phyloP scores from a whole-genome alignment of 805 yeast genomes.

The Saturnispora hagleri region DNA sequence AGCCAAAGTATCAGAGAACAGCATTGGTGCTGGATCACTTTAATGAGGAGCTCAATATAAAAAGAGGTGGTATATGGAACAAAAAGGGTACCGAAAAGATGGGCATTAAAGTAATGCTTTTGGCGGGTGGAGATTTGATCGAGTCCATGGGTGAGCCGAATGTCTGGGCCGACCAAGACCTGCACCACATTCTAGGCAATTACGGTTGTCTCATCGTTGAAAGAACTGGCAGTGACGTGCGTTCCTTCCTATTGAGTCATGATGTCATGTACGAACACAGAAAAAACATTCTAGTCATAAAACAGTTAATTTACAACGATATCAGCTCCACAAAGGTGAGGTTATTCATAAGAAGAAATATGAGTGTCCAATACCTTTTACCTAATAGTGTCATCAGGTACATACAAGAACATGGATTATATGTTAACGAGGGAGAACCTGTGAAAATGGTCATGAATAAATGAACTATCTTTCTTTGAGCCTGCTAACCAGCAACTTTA shows the following conservation, averaged over 20 bases:
- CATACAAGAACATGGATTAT: conserved; percentile 84
- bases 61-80: conserved; percentile 66
- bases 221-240: conserved; percentile 92
- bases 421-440: conserved; percentile 82
- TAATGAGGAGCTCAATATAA: conserved; percentile 87
- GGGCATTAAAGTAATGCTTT: conserved; percentile 88
- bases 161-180: conserved; percentile 95
- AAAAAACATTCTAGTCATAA: conserved; percentile 85
- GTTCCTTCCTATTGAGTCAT: conserved; percentile 84
- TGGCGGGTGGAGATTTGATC: conserved; percentile 96
- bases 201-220: conserved; percentile 96
- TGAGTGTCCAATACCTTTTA: conserved; percentile 90
- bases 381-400: conserved; percentile 94
- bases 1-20: conserved; percentile 83
- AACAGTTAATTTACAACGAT: conserved; percentile 93
- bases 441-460: conserved; percentile 70
- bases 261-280: conserved; percentile 97
- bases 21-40: conserved; percentile 95
- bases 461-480: neutral
- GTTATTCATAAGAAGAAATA: conserved; percentile 83
- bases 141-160: conserved; percentile 99
- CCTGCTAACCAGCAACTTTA: neutral
- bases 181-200: conserved; percentile 89
- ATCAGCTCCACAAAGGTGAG: conserved; percentile 92
- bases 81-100: conserved; percentile 43